phyloP scores from a whole-genome alignment of 2,329 filamentous ascomycete genomes.

The Monilinia fructigena region DNA sequence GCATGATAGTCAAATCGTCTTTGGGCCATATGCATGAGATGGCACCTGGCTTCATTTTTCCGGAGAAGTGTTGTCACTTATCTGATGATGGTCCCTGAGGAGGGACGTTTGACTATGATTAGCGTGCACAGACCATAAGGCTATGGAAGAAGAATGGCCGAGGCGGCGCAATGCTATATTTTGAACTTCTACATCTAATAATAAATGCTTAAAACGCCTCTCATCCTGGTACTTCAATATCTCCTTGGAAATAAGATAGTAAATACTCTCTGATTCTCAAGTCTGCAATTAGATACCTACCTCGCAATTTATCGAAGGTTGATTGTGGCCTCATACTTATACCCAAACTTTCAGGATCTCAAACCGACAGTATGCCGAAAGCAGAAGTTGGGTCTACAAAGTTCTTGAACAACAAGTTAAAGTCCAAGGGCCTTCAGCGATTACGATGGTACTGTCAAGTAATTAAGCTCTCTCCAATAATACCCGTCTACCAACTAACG shows the following conservation, averaged over 20 bases:
- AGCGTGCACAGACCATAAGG: slow-evolving; percentile 5
- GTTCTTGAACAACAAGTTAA: slow-evolving; percentile 85
- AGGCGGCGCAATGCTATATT: slow-evolving; percentile 12
- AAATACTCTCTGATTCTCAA: background rate
- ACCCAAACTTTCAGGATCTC: background rate
- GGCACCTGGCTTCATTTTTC: background rate
- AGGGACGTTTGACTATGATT: background rate
- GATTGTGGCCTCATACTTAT: background rate
- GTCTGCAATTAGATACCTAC: background rate
- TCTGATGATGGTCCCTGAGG: background rate
- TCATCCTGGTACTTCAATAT: background rate
- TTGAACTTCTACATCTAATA: slow-evolving; percentile 1
- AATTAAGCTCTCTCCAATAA: slow-evolving; percentile 32
- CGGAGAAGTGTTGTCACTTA: too few species aligned
- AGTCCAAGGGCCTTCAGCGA: slow-evolving; percentile 73
- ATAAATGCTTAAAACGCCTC: background rate
- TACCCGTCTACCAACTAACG: slow-evolving; percentile 16
- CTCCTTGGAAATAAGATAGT: background rate
- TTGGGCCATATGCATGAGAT: background rate
- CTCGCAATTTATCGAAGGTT: background rate
- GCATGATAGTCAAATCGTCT: too few species aligned
- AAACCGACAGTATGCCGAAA: slow-evolving; percentile 69
- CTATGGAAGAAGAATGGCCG: background rate
- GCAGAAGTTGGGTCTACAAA: slow-evolving; percentile 93
- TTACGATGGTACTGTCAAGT: slow-evolving; percentile 86